phyloP scores from a whole-genome alignment of 2,329 filamentous ascomycete species.

The Aspergillus ruber region DNA sequence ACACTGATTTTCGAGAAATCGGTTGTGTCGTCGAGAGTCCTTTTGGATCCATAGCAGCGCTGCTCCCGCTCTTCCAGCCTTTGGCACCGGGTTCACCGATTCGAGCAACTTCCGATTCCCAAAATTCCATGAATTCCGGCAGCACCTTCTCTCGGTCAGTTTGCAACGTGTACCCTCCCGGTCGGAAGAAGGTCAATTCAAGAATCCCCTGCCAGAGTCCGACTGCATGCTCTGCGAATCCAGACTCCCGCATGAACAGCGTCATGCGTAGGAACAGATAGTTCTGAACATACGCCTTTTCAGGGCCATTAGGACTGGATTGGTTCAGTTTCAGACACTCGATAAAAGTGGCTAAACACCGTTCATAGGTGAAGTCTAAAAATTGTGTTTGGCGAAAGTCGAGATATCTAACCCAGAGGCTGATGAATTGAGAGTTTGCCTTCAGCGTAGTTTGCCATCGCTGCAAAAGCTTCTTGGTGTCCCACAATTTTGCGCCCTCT shows the following conservation, averaged over 20 bases:
- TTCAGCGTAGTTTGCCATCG: constrained; percentile 61
- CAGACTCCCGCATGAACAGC: constrained; percentile 65
- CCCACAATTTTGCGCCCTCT: constrained; percentile 71
- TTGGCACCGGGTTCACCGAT: constrained; percentile 66
- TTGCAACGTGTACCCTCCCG: constrained; percentile 28
- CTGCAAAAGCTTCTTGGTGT: constrained; percentile 50
- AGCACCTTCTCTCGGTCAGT: constrained; percentile 11
- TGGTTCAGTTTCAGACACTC: constrained; percentile 48
- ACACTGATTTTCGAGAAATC: constrained; percentile 23
- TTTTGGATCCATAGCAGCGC: constrained; percentile 28
- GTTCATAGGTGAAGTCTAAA: constrained; percentile 60
- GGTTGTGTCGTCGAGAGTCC: constrained; percentile 15
- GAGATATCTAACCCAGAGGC: constrained; percentile 67
- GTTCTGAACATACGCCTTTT: constrained; percentile 42
- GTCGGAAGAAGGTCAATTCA: constrained; percentile 62
- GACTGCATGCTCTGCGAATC: constrained; percentile 69
- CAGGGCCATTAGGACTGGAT: constrained; percentile 10
- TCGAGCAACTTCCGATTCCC: constrained; percentile 76
- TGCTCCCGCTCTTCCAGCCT: constrained; percentile 55
- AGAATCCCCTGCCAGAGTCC: constrained; percentile 78
- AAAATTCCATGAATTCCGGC: constrained; percentile 63
- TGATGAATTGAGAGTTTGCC: constrained; percentile 51
- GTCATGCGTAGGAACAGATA: constrained; percentile 73
- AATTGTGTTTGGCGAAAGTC: constrained; percentile 65
- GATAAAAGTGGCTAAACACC: constrained; percentile 54